Evolutionary conservation across 2,329 filamentous ascomycete genomes (phyloP).

Genomic region (Celoporthe dispersa): DNA sequence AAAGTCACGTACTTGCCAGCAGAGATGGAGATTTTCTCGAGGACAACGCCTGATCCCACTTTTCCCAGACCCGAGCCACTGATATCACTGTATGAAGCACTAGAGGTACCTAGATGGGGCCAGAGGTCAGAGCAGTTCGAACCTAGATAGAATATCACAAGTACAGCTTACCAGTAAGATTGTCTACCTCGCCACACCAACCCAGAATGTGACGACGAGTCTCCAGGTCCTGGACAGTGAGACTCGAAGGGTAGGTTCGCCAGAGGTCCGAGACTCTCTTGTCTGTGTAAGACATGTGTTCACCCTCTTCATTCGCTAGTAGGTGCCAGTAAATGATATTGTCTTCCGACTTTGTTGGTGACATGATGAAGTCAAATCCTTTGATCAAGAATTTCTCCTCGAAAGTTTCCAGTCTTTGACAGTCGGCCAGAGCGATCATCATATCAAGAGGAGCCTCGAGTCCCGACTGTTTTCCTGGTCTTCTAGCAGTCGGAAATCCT

Average conservation of each 20-base stretch:
- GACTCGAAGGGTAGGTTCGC: neutral
- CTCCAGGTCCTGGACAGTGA: constrained; percentile 25
- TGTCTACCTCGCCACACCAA: constrained; percentile 38
- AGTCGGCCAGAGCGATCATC: constrained; percentile 33
- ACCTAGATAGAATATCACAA: neutral
- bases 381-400: constrained; percentile 38
- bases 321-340: constrained; percentile 40
- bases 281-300: constrained; percentile 37
- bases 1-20: constrained; percentile 36
- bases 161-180: constrained; percentile 29
- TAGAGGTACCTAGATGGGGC: constrained; percentile 29
- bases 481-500: constrained; percentile 37
- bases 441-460: constrained; percentile 40
- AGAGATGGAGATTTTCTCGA: constrained; percentile 36
- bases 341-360: constrained; percentile 32
- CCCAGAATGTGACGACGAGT: constrained; percentile 40
- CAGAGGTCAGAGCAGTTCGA: neutral
- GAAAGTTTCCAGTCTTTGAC: constrained; percentile 34
- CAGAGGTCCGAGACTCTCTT: neutral
- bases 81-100: constrained; percentile 31
- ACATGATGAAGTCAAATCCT: constrained; percentile 41
- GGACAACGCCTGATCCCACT: constrained; percentile 22
- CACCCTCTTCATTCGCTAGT: constrained; percentile 31
- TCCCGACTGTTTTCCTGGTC: constrained; percentile 32
- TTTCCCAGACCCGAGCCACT: constrained; percentile 30